phyloP scores from a whole-genome alignment of 2,329 filamentous ascomycete species.

The Colletotrichum sp. region DNA sequence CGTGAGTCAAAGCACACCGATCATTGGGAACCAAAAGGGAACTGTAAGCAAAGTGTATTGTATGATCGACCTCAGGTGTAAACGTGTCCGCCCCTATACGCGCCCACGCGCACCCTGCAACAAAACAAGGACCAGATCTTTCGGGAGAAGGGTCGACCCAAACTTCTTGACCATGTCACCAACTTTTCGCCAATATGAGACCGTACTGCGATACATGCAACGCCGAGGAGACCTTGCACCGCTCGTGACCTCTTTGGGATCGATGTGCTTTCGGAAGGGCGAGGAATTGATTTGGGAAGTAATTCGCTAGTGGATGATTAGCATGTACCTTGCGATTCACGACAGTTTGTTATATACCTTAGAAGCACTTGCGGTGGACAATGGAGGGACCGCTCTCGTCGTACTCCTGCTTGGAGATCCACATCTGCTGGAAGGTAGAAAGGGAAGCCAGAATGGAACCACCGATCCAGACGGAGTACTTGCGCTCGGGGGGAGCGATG shows the following conservation, averaged over 20 bases:
- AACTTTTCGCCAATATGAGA: constrained; percentile 64
- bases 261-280: constrained; percentile 41
- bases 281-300: constrained; percentile 27
- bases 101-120: constrained; percentile 54
- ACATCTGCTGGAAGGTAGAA: constrained; percentile 99
- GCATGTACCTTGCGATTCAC: background rate
- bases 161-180: constrained; percentile 59
- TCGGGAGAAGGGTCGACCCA: constrained; percentile 53
- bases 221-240: constrained; percentile 48
- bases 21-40: background rate
- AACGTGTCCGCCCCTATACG: constrained; percentile 53
- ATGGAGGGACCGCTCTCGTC: constrained; percentile 99
- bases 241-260: constrained; percentile 50
- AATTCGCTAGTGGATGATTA: background rate
- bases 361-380: constrained; percentile 99
- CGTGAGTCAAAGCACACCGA: background rate
- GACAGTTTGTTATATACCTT: constrained; percentile 62
- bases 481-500: constrained; percentile 99
- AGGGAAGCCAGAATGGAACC: constrained; percentile 99
- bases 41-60: constrained; percentile 54
- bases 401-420: constrained; percentile 99
- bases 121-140: constrained; percentile 55
- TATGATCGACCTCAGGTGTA: constrained; percentile 62
- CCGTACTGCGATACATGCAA: constrained; percentile 54
- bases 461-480: constrained; percentile 99